Evolutionary conservation across 345 rosid species (phyloP), one percentile per base, ranked within the genome.

Genomic region (Adansonia digitata): DNA sequence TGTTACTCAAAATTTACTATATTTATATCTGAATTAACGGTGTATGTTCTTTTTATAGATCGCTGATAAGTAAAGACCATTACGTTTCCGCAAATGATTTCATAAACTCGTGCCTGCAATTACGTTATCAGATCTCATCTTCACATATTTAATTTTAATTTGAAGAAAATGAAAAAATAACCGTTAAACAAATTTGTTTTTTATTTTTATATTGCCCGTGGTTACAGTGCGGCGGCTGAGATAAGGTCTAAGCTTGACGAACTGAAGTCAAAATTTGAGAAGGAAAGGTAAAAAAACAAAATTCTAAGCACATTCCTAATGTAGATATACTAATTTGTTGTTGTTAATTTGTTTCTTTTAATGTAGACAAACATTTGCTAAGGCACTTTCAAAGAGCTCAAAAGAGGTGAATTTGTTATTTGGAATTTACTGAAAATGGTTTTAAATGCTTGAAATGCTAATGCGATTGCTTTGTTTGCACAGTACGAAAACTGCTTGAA

Each of bases 401-500:
- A 93, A 91, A 79, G 94, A 93, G 97, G 98, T 27, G 20, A 45
- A 69, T 31, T 27, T 26, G 13, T 46, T 22, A 48, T 46, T 27
- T 17, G 34, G 39, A n/a, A 45, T 46, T 52, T 52, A 55, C 22
- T 4, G 22, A 3, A 24, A n/a, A n/a, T n/a, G 24, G 61, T 15
- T 55, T 55, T 24, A 27, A 12, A 31, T 18, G 48, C 13, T 39
- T 72, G n/a, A 57, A 72, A 42, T 37, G 9, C 11, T 24, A 63
- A 31, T 69, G 4, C 64, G 60, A 75, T 64, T 82, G 27, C 24
- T 61, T n/a, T 69, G 62, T 71, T 34, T 85, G 77, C n/a, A n/a
- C 80, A 91, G 95, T 86, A 92, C 72, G 92, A 82, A 75, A 86
- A 70, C 72, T 78, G 84, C 83, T 79, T 91, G 84, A 91, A 87